Evolutionary conservation across 108 stramenopile genomes (phyloP).

Genomic region (Fragilaria crotonensis): DNA sequence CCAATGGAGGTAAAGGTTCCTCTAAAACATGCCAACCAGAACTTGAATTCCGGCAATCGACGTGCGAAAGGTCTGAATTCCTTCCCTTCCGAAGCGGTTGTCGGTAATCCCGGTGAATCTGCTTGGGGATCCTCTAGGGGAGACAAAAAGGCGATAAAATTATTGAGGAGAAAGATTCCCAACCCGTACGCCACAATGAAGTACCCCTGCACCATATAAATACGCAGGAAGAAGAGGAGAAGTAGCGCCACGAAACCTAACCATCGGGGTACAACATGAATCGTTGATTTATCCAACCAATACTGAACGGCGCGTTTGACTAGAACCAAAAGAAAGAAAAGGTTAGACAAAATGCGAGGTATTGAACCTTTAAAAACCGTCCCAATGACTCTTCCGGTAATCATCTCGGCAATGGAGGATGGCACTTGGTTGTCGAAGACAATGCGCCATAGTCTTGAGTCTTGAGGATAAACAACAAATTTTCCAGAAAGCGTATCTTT

Average conservation of each 20-base stretch:
- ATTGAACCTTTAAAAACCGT: no score
- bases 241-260: slow-evolving; percentile 54
- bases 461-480: no score
- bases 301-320: slow-evolving; percentile 87
- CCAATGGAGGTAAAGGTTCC: slow-evolving; percentile 68
- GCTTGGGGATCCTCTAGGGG: slow-evolving; percentile 86
- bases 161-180: slow-evolving; percentile 97
- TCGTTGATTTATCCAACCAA: slow-evolving; percentile 96
- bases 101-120: slow-evolving; percentile 54
- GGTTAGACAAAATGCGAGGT: slow-evolving; percentile 1
- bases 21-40: slow-evolving; percentile 89
- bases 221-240: slow-evolving; percentile 79
- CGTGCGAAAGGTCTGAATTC: slow-evolving; percentile 93
- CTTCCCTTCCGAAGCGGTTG: slow-evolving; percentile 58
- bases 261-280: slow-evolving; percentile 78
- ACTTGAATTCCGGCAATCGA: slow-evolving; percentile 98
- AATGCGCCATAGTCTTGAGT: no score
- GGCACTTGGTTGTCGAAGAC: no score
- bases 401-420: no score
- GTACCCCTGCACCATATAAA: slow-evolving; percentile 94
- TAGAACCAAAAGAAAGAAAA: slow-evolving; percentile 11
- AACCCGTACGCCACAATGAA: slow-evolving; percentile 99
- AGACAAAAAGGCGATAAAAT: slow-evolving; percentile 97
- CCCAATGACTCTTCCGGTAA: no score
- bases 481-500: no score